Conservation (phyloP, 441 rosid species). For the Adansonia rubrostipa region DNA sequence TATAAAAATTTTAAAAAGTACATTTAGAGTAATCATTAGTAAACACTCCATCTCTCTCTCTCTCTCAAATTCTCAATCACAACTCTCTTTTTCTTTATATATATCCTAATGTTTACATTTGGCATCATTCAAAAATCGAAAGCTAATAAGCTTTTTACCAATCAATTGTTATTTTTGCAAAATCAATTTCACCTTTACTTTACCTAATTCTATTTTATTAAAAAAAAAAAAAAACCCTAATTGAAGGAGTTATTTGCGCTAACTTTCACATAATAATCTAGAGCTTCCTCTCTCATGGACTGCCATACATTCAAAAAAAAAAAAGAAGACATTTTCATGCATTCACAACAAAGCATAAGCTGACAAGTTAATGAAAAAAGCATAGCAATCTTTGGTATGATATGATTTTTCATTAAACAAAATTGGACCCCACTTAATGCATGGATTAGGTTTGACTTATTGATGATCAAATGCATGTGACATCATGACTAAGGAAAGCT, state of each 20-base stretch:
- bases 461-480: conserved; percentile 40
- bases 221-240: conserved; percentile 24
- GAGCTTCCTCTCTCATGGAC: background rate
- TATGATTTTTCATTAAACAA: background rate
- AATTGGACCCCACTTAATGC: conserved; percentile 38
- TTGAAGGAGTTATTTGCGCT: conserved; percentile 34
- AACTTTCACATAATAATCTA: conserved; percentile 19
- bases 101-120: background rate
- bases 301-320: conserved; percentile 1
- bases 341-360: conserved; percentile 12
- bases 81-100: background rate
- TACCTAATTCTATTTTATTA: background rate
- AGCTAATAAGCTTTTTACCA: conserved; percentile 12
- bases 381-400: background rate
- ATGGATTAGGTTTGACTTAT: conserved; percentile 51
- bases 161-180: conserved; percentile 9
- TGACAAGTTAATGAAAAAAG: conserved; percentile 16
- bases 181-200: conserved; percentile 5
- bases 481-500: conserved; percentile 43
- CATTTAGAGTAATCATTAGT: background rate
- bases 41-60: background rate
- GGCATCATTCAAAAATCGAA: conserved; percentile 4
- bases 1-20: no score
- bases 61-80: background rate
- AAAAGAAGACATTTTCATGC: conserved; percentile 18